phyloP scores from a whole-genome alignment of 495 filamentous ascomycete species.

The Tetracladium setigerum region DNA sequence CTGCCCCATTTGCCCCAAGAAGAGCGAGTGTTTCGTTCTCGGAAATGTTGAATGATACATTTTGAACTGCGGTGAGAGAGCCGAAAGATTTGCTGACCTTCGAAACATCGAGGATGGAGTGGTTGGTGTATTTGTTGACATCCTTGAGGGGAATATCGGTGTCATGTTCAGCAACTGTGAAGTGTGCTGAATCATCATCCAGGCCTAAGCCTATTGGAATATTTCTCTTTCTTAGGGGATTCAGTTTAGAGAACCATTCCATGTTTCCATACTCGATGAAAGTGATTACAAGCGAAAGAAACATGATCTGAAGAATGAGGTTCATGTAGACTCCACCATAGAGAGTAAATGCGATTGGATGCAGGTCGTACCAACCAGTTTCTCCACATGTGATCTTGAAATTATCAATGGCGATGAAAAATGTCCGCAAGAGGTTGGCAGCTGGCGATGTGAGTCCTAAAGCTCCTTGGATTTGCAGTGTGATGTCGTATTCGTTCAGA shows the following conservation, averaged over 20 bases:
- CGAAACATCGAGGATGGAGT: slow-evolving; percentile 16
- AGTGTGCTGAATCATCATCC: too few species aligned
- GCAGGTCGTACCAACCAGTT: slow-evolving; percentile 8
- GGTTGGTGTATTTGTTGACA: neutral
- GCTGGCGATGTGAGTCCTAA: slow-evolving; percentile 15
- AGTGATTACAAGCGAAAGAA: slow-evolving; percentile 8
- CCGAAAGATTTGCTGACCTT: slow-evolving; percentile 27
- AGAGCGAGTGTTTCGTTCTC: slow-evolving; percentile 27
- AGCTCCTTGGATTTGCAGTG: slow-evolving; percentile 11
- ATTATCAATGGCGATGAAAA: slow-evolving; percentile 12
- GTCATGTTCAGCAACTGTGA: too few species aligned
- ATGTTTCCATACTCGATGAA: slow-evolving; percentile 18
- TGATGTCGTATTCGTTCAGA: neutral
- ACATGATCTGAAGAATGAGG: slow-evolving; percentile 16
- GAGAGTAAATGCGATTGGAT: slow-evolving; percentile 12
- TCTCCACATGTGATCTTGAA: slow-evolving; percentile 16
- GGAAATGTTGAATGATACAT: slow-evolving; percentile 28
- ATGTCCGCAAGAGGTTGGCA: slow-evolving; percentile 11
- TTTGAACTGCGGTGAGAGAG: slow-evolving; percentile 24
- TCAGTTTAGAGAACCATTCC: slow-evolving; percentile 19
- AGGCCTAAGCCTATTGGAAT: too few species aligned
- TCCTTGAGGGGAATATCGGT: slow-evolving; percentile 1
- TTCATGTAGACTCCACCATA: slow-evolving; percentile 18
- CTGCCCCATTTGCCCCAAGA: neutral
- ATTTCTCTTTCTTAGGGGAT: too few species aligned